Evolutionary conservation across 2,329 filamentous ascomycete genomes (phyloP).

Genomic region (Macrophomina phaseolina): DNA sequence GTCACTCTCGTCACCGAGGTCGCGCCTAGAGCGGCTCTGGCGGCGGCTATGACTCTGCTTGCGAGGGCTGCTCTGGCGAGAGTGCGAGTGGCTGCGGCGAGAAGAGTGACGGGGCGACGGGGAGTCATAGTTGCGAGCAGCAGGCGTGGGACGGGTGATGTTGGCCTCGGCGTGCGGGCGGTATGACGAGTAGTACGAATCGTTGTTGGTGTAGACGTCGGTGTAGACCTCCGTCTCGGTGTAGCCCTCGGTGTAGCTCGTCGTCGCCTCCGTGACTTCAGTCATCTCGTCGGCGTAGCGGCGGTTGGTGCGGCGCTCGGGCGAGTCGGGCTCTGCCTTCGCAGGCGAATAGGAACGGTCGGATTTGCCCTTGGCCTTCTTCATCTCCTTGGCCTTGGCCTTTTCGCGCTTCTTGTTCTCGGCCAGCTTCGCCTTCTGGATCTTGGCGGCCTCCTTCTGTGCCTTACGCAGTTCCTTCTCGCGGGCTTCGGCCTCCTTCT

Average conservation of each 20-base stretch:
- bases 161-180: constrained; percentile 43
- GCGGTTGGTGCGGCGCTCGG: constrained; percentile 33
- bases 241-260: constrained; percentile 48
- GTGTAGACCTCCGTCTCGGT: constrained; percentile 39
- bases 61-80: constrained; percentile 38
- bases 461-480: constrained; percentile 45
- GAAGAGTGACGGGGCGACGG: constrained; percentile 29
- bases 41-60: constrained; percentile 39
- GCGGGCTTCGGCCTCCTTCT: constrained; percentile 49
- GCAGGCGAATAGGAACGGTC: constrained; percentile 35
- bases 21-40: constrained; percentile 35
- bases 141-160: constrained; percentile 27
- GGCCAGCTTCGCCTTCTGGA: constrained; percentile 36
- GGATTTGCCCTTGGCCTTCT: constrained; percentile 47
- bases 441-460: constrained; percentile 37
- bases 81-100: constrained; percentile 35
- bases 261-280: constrained; percentile 47
- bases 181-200: constrained; percentile 44
- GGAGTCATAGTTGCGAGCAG: constrained; percentile 33
- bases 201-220: constrained; percentile 28
- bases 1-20: constrained; percentile 40
- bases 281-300: constrained; percentile 57
- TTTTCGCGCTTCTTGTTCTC: constrained; percentile 47
- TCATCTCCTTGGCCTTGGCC: constrained; percentile 49
- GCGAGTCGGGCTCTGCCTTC: constrained; percentile 11